These are phyloP conservation scores for Clathrus columnatus DNA, from an alignment of 768 basidiomycete genomes.

Conservation along the genomic window DNA sequence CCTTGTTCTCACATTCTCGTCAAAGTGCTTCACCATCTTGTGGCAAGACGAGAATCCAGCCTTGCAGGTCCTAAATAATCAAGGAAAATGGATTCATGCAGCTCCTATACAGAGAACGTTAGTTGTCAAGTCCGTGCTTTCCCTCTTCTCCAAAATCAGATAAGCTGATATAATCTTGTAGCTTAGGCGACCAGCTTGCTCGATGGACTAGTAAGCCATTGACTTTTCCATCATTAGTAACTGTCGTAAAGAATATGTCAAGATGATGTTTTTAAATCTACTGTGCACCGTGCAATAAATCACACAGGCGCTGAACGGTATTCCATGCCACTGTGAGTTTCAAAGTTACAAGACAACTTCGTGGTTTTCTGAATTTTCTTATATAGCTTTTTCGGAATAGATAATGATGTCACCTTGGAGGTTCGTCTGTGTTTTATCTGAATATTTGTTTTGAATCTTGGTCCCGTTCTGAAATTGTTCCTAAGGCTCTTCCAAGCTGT, in stretches of 20 bases:
- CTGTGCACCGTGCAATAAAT: constrained; percentile 81
- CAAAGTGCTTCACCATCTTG: constrained; percentile 85
- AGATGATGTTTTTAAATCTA: constrained; percentile 90
- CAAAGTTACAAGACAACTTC: too few species aligned
- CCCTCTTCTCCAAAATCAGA: constrained; percentile 19
- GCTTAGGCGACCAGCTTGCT: constrained; percentile 82
- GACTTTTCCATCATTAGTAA: too few species aligned
- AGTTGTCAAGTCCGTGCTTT: constrained; percentile 64
- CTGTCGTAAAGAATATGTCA: too few species aligned
- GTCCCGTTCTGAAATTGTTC: constrained; percentile 25
- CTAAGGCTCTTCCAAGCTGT: constrained; percentile 36
- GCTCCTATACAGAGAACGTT: constrained; percentile 70
- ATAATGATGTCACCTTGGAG: constrained; percentile 72
- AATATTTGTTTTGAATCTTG: background rate
- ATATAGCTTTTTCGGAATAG: constrained; percentile 68
- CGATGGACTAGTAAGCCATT: constrained; percentile 95
- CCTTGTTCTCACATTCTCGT: background rate
- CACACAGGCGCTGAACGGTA: constrained; percentile 62
- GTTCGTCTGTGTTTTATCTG: too few species aligned
- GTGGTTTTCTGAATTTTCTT: too few species aligned
- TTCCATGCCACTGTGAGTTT: constrained; percentile 56
- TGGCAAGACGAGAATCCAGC: constrained; percentile 53
- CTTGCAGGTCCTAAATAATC: constrained; percentile 72
- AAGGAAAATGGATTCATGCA: constrained; percentile 75
- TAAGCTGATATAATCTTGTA: constrained; percentile 16